Conservation (phyloP, 2,329 filamentous ascomycete genomes). For the Curvularia sp. region DNA sequence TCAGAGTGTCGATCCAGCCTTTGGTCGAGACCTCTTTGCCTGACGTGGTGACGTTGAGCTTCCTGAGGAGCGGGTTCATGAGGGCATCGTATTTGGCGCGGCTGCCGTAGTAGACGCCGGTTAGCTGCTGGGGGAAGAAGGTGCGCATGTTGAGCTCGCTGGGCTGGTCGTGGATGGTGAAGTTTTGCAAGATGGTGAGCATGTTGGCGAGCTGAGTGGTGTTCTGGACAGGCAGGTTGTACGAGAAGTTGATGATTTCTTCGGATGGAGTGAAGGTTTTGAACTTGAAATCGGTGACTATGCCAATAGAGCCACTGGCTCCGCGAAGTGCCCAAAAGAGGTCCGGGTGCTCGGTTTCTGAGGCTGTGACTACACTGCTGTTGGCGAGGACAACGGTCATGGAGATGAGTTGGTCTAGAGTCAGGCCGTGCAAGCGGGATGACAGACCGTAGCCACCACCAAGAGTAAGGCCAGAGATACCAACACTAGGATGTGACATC, state of each 20-base stretch:
- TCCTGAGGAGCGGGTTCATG: conserved; percentile 32
- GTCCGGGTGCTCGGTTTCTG: conserved; percentile 42
- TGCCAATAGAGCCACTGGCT: conserved; percentile 51
- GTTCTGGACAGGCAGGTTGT: conserved; percentile 25
- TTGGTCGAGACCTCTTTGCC: conserved; percentile 6
- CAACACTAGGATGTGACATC: conserved; percentile 28
- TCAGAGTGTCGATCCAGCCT: conserved; percentile 33
- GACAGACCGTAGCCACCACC: conserved; percentile 41
- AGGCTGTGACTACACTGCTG: conserved; percentile 47
- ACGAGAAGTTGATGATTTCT: conserved; percentile 35
- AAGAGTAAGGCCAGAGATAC: conserved; percentile 36
- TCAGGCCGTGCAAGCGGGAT: conserved; percentile 34
- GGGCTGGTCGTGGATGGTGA: conserved; percentile 31
- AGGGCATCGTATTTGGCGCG: conserved; percentile 31
- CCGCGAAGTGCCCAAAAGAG: conserved; percentile 53
- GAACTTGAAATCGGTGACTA: conserved; percentile 48
- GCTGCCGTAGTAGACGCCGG: conserved; percentile 38
- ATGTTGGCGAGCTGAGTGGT: conserved; percentile 25
- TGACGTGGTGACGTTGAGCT: conserved; percentile 22
- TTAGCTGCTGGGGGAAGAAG: conserved; percentile 27
- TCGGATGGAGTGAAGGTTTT: conserved; percentile 38
- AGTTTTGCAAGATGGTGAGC: conserved; percentile 33
- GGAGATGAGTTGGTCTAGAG: conserved; percentile 35
- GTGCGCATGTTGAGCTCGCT: conserved; percentile 39
- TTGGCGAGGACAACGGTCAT: conserved; percentile 44